Evolutionary conservation across 208 protist genomes (phyloP).

Genomic region (Acanthamoeba quina): DNA sequence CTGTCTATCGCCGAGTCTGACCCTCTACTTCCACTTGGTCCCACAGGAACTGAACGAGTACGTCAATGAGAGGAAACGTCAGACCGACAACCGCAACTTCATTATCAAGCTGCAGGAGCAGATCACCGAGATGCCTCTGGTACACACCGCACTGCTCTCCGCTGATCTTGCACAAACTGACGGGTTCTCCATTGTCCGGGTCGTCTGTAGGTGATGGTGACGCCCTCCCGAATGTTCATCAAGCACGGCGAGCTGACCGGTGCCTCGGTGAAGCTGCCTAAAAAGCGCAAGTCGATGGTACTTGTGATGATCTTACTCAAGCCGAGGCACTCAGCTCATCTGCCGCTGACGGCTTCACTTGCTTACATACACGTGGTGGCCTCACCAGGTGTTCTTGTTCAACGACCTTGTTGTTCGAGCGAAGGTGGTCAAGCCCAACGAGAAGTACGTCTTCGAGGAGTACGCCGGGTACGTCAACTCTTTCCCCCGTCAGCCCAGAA

Average conservation of each 20-base stretch:
- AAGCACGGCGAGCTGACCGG: constrained; percentile 41
- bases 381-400: constrained; percentile 56
- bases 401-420: constrained; percentile 53
- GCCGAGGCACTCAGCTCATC: not conserved
- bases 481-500: not conserved
- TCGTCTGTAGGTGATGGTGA: constrained; percentile 19
- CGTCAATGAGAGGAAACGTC: constrained; percentile 57
- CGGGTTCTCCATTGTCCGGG: not conserved
- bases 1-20: not conserved
- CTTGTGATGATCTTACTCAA: not conserved
- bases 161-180: not conserved
- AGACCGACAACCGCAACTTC: constrained; percentile 36
- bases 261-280: constrained; percentile 2
- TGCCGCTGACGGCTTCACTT: not conserved
- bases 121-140: constrained; percentile 49
- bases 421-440: constrained; percentile 14
- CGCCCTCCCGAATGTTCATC: constrained; percentile 32
- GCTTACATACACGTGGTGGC: not conserved
- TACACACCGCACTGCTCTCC: not conserved
- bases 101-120: constrained; percentile 54
- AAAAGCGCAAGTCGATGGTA: constrained; percentile 62
- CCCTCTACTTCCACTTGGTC: not conserved
- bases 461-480: not conserved
- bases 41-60: constrained; percentile 52
- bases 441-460: constrained; percentile 35